Percentiles rank a stretch among this genome's conserved stretches.
Evolutionary conservation across 768 basidiomycete genomes (phyloP).

Genomic region (Hortiboletus flavorubellus): DNA sequence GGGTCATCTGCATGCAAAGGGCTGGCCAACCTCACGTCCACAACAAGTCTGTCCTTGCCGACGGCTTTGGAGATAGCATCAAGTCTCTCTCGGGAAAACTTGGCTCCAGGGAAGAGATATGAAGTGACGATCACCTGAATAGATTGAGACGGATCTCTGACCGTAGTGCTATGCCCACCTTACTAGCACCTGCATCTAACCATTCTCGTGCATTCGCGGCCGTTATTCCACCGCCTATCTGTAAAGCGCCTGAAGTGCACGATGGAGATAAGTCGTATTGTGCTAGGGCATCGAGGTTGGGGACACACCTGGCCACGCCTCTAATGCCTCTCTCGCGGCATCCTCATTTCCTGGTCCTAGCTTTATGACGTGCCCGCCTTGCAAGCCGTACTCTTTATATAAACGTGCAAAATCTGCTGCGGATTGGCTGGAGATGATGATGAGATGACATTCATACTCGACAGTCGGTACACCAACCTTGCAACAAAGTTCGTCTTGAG

Average conservation of each 20-base stretch:
- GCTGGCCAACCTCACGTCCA: constrained; percentile 80
- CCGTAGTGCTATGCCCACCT: constrained; percentile 46
- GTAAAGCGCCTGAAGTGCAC: constrained; percentile 58
- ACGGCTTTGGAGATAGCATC: constrained; percentile 56
- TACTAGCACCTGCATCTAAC: constrained; percentile 87
- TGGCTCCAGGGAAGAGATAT: constrained; percentile 82
- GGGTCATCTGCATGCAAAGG: background rate
- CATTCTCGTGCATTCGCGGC: constrained; percentile 77
- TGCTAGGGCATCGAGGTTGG: constrained; percentile 2
- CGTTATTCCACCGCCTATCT: constrained; percentile 92
- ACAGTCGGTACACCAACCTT: constrained; percentile 44
- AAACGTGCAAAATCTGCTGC: constrained; percentile 77
- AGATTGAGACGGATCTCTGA: constrained; percentile 6
- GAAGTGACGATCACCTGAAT: constrained; percentile 95
- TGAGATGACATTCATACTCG: constrained; percentile 1
- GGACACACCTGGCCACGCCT: constrained; percentile 72
- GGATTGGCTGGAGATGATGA: constrained; percentile 52
- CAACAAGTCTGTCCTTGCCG: constrained; percentile 84
- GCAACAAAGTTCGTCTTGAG: constrained; percentile 91
- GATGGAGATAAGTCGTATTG: constrained; percentile 1
- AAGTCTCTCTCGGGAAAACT: constrained; percentile 74
- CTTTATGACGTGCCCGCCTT: constrained; percentile 95
- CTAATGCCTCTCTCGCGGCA: constrained; percentile 82
- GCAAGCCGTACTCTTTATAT: constrained; percentile 64
- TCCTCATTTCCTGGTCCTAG: constrained; percentile 86